Percentiles rank a stretch among this genome's conserved stretches.
Evolutionary conservation across 345 rosid genomes (phyloP).

Genomic region (Cardiospermum halicacabum): DNA sequence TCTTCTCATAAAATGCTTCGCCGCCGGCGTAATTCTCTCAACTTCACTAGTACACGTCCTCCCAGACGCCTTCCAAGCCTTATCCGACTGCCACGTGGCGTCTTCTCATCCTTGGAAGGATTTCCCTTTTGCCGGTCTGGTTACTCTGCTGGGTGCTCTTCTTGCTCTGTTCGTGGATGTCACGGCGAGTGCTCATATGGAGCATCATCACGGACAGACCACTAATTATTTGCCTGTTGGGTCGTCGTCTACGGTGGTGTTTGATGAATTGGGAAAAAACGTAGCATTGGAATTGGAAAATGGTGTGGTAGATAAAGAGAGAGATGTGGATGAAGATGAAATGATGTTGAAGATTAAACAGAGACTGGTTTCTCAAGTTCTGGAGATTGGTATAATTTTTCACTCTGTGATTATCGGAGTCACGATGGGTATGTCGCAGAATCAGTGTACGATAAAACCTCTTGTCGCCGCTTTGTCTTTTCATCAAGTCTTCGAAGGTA

Average conservation of each 20-base stretch:
- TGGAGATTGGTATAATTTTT: slow-evolving; percentile 93
- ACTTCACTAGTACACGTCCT: slow-evolving; percentile 92
- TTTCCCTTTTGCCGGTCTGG: slow-evolving; percentile 82
- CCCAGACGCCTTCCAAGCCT: slow-evolving; percentile 76
- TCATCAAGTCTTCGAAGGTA: slow-evolving; percentile 92
- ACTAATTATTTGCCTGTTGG: slow-evolving; percentile 38
- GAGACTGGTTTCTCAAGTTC: slow-evolving; percentile 78
- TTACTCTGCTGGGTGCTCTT: slow-evolving; percentile 63
- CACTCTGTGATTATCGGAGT: slow-evolving; percentile 93
- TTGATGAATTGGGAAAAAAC: slow-evolving; percentile 30
- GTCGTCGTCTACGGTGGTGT: slow-evolving; percentile 24
- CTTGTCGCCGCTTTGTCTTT: slow-evolving; percentile 85
- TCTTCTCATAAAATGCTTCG: slow-evolving; percentile 79
- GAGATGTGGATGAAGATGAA: slow-evolving; percentile 27
- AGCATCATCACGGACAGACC: slow-evolving; percentile 23
- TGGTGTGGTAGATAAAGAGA: no score
- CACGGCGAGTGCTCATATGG: slow-evolving; percentile 81
- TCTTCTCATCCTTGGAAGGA: slow-evolving; percentile 82
- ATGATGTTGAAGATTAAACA: slow-evolving; percentile 53
- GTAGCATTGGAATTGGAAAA: no score
- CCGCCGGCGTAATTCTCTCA: slow-evolving; percentile 93
- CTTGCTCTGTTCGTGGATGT: slow-evolving; percentile 72
- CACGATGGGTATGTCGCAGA: slow-evolving; percentile 97
- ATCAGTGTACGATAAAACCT: slow-evolving; percentile 83
- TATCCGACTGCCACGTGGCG: slow-evolving; percentile 69